Base-by-base conservation (phyloP, 1,284 basidiomycete genomes). In the Lignosus rhinocerotis region DNA sequence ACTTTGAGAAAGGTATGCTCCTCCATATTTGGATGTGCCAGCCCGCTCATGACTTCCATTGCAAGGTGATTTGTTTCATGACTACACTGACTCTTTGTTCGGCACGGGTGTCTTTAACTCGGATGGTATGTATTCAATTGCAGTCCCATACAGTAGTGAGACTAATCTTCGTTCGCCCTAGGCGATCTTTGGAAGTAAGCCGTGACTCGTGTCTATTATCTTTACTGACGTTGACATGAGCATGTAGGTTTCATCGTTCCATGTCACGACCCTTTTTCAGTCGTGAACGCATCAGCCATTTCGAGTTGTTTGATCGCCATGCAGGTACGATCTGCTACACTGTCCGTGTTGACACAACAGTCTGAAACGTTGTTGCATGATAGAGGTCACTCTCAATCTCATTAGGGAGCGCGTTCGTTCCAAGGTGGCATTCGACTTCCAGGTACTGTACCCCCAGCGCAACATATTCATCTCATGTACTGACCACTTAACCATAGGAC, bases 71-170 rank as follows among this genome's bases (percentile, higher is more conserved):
- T 53, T 34, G 19, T 54, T 61, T 32, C 63, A 52, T 44, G 66
- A 64, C 31, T 68, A 67, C 44, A 73, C 71, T 2, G 55, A 69
- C 32, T 69, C 70, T 16, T 66, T 80, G 6, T 65, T 80, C 14
- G 80, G 79, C 10, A 73, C 72, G 1, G 80, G 80, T 4, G 77
- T 80, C 12, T 81, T 81, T 64, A 79, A 81, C 60, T 69, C 79
- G 1, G 78, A 81, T 57, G 78, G 79, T 67, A 60, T 61, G 67
- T 21, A 17, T 30, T 31, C 3, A 25, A 31, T 5, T 6, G 19
- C 46, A 19, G n/a, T 9, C 11, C 8, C 6, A 9, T 11, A 17
- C 11, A 6, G n/a, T 39, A 6, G 6, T n/a, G 3, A 7, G 11
- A 21, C 30, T 48, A 36, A 48, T 3, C 21, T 21, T 45, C 1